These are phyloP conservation scores for Aquanectria penicillioides DNA, from an alignment of 2,329 filamentous ascomycete species.

Conservation along the genomic window DNA sequence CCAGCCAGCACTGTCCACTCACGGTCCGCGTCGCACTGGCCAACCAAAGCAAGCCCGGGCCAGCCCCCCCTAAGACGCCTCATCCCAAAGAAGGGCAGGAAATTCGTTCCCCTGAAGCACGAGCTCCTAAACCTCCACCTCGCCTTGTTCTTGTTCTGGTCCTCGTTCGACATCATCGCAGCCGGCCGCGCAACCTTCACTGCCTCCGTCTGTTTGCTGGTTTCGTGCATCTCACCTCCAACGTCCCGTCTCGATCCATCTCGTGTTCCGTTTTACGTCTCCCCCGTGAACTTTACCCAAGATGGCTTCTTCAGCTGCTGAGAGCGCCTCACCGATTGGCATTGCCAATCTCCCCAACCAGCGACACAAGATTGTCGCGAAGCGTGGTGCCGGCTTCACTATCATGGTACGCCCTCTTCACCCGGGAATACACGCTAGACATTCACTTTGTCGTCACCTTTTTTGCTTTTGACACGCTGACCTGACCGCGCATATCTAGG, in stretches of 20 bases:
- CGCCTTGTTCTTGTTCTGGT: constrained; percentile 31
- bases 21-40: constrained; percentile 40
- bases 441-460: not conserved
- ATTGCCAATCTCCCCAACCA: constrained; percentile 80
- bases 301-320: constrained; percentile 68
- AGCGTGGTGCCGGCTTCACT: constrained; percentile 96
- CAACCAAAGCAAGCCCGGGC: constrained; percentile 41
- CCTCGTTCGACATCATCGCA: constrained; percentile 41
- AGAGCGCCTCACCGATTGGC: constrained; percentile 75
- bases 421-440: not conserved
- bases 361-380: constrained; percentile 78
- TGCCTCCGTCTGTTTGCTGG: constrained; percentile 33
- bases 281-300: constrained; percentile 28
- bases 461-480: constrained; percentile 24
- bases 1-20: constrained; percentile 38
- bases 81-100: constrained; percentile 44
- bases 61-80: constrained; percentile 34
- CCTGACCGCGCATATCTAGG: constrained; percentile 60
- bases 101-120: constrained; percentile 51
- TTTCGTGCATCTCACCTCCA: constrained; percentile 23
- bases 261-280: constrained; percentile 5
- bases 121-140: constrained; percentile 44
- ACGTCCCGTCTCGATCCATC: constrained; percentile 8
- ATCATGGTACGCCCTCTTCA: constrained; percentile 80
- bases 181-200: constrained; percentile 33